Conservation (phyloP, 805 yeast species). For the Nakazawaea siamensis region DNA sequence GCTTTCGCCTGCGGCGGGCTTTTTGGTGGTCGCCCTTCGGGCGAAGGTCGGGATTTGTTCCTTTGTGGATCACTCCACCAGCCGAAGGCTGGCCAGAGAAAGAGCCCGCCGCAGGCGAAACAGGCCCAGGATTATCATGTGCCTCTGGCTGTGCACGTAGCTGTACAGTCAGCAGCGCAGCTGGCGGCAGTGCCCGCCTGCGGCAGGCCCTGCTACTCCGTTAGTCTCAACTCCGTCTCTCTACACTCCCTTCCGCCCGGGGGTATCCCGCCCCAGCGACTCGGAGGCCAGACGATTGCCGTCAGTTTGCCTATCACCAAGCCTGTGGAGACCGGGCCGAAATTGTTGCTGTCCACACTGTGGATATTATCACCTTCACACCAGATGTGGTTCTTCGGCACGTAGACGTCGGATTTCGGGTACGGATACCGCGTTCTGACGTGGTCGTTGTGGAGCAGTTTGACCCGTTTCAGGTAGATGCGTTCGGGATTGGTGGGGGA, state of each 20-base stretch:
- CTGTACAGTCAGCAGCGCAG: too few species aligned
- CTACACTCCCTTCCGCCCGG: conserved; percentile 47
- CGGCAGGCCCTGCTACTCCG: too few species aligned
- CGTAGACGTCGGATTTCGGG: conserved; percentile 48
- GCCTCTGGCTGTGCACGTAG: too few species aligned
- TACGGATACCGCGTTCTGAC: conserved; percentile 58
- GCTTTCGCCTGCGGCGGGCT: too few species aligned
- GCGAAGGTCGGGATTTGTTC: too few species aligned
- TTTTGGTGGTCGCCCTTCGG: too few species aligned
- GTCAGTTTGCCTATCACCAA: conserved; percentile 72
- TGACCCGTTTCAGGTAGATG: conserved; percentile 71
- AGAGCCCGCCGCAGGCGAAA: too few species aligned
- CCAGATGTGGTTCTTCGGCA: conserved; percentile 86
- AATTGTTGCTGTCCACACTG: conserved; percentile 77
- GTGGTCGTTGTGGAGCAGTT: conserved; percentile 67
- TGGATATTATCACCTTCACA: conserved; percentile 90
- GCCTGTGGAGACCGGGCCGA: conserved; percentile 84
- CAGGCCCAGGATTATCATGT: too few species aligned
- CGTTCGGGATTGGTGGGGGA: conserved; percentile 77
- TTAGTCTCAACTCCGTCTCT: neutral
- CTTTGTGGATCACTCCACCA: too few species aligned
- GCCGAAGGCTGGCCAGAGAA: too few species aligned
- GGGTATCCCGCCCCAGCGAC: conserved; percentile 42
- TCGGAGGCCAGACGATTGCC: conserved; percentile 61
- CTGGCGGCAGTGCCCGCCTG: too few species aligned